Evolutionary conservation across 176 grass and related monocot genomes (phyloP).

Genomic region (Zoysia japonica): DNA sequence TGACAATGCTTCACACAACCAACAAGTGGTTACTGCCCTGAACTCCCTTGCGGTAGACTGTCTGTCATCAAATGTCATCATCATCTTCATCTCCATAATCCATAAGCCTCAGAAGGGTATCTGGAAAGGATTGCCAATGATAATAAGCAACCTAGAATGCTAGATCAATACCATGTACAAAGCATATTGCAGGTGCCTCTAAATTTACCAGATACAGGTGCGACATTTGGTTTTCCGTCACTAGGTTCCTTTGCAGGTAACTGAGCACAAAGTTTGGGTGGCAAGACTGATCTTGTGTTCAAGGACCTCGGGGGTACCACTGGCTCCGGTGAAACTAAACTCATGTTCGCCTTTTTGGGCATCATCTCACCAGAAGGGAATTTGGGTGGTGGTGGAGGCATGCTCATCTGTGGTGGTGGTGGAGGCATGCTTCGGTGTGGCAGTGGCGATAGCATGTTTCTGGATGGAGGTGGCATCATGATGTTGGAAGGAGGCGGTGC

Average conservation of each 20-base stretch:
- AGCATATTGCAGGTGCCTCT: not conserved
- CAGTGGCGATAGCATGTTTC: conserved; percentile 12
- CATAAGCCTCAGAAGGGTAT: conserved; percentile 84
- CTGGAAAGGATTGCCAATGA: conserved; percentile 31
- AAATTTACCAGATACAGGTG: conserved; percentile 60
- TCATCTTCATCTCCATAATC: conserved; percentile 89
- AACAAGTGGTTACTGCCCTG: conserved; percentile 59
- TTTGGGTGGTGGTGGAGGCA: conserved; percentile 58
- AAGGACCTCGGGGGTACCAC: conserved; percentile 18
- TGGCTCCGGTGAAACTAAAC: conserved; percentile 35
- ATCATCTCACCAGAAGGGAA: conserved; percentile 41
- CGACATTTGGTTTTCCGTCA: conserved; percentile 35
- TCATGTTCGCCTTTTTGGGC: conserved; percentile 33
- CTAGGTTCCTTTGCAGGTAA: conserved; percentile 27
- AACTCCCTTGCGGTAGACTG: conserved; percentile 18
- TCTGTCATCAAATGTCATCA: conserved; percentile 26
- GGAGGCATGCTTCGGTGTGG: conserved; percentile 8
- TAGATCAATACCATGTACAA: not conserved
- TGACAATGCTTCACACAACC: conserved; percentile 43
- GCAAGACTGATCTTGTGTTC: conserved; percentile 23
- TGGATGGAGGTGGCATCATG: conserved; percentile 30
- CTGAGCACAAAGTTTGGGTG: conserved; percentile 25
- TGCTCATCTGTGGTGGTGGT: conserved; percentile 40
- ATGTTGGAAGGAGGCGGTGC: conserved; percentile 23
- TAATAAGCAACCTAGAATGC: conserved; percentile 6